Conservation (phyloP, 1,284 basidiomycete genomes). For the Leccinum pachyderme region DNA sequence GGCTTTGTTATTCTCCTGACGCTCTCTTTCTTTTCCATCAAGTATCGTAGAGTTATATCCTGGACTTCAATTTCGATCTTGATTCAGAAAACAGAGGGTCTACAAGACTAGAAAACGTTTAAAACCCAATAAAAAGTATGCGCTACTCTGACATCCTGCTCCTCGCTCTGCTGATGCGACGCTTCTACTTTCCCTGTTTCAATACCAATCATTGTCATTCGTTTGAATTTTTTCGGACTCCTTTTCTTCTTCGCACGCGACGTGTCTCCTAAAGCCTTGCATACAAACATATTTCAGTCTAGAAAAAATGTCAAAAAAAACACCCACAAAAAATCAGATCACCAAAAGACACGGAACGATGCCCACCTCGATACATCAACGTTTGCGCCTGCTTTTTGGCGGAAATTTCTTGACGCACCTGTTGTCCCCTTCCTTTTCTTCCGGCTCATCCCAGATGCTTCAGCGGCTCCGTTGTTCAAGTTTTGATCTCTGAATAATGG, state of each 20-base stretch:
- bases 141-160: too few relatives aligned
- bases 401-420: slow-evolving; percentile 3
- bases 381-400: not conserved
- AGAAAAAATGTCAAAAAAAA: slow-evolving; percentile 10
- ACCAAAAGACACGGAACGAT: not conserved
- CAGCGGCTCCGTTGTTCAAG: not conserved
- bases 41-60: not conserved
- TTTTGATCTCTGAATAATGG: slow-evolving; percentile 1
- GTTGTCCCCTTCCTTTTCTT: not conserved
- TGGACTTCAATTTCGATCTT: not conserved
- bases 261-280: not conserved
- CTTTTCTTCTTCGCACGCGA: slow-evolving; percentile 1
- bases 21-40: too few relatives aligned
- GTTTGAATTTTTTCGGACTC: not conserved
- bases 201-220: not conserved
- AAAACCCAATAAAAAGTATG: not conserved
- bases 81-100: not conserved
- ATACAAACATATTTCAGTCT: not conserved
- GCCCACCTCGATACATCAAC: not conserved
- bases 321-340: slow-evolving; percentile 7
- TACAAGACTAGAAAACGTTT: not conserved
- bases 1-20: not conserved
- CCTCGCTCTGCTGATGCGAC: not conserved
- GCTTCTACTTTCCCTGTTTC: not conserved
- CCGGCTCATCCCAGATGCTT: not conserved